A percentile compares a stretch with the other conserved stretches of the same genome.
These are phyloP conservation scores for Kwoniella sp. DNA, from an alignment of 768 basidiomycete species.

Conservation along the genomic window DNA sequence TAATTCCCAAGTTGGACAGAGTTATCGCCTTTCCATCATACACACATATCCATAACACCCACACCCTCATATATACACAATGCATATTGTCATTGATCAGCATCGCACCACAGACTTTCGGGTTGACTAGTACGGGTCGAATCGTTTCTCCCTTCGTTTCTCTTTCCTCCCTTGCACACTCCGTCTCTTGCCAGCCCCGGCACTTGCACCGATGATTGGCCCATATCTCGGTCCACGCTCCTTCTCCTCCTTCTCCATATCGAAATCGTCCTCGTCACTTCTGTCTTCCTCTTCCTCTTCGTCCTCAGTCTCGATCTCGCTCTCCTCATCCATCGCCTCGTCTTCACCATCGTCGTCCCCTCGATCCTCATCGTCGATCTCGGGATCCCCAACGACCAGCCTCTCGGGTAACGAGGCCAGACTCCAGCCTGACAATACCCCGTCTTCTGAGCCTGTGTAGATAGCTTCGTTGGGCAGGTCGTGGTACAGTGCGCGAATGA, in stretches of 20 bases:
- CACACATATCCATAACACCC: no score
- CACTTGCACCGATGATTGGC: constrained; percentile 23
- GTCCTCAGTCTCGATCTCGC: constrained; percentile 43
- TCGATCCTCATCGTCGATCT: constrained; percentile 46
- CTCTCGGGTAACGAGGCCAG: constrained; percentile 30
- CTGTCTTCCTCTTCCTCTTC: constrained; percentile 22
- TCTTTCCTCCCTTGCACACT: constrained; percentile 20
- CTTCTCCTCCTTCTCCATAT: constrained; percentile 17
- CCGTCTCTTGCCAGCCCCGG: neutral
- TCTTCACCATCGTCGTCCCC: constrained; percentile 37
- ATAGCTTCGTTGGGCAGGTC: constrained; percentile 47
- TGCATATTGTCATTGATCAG: no score
- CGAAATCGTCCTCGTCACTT: constrained; percentile 26
- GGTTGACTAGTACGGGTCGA: constrained; percentile 21
- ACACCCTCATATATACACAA: no score
- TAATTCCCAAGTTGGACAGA: no score
- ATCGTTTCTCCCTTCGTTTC: constrained; percentile 24
- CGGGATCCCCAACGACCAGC: constrained; percentile 45
- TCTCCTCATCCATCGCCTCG: constrained; percentile 36
- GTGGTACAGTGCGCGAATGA: constrained; percentile 51
- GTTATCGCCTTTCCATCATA: no score
- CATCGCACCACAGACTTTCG: neutral
- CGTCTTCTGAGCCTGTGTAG: constrained; percentile 56
- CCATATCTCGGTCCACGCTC: constrained; percentile 27
- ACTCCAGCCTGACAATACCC: constrained; percentile 52